Percentiles rank a stretch among this genome's conserved stretches.
These are phyloP conservation scores for Candida boidinii DNA, from an alignment of 805 yeast species.

Conservation along the genomic window DNA sequence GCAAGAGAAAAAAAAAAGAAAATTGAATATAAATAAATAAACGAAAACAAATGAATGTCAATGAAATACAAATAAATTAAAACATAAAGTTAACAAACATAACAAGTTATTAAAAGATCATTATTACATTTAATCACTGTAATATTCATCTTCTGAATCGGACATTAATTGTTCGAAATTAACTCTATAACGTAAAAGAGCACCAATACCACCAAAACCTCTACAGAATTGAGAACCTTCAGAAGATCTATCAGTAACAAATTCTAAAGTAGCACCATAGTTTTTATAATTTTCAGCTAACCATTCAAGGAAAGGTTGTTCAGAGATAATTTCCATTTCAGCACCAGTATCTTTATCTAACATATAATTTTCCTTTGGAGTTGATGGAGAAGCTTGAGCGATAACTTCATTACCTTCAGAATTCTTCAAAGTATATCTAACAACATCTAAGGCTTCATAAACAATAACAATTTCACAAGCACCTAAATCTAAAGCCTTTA, in stretches of 20 bases:
- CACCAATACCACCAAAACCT: conserved; percentile 99
- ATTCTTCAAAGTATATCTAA: conserved; percentile 80
- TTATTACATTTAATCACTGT: conserved; percentile 33
- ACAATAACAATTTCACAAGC: conserved; percentile 92
- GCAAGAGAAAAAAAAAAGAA: conserved; percentile 2
- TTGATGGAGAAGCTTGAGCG: conserved; percentile 63
- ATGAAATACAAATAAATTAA: conserved; percentile 1
- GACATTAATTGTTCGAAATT: conserved; percentile 93
- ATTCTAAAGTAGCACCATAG: conserved; percentile 93
- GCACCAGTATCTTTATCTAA: conserved; percentile 79
- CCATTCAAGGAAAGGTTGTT: conserved; percentile 90
- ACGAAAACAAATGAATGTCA: conserved; percentile 1
- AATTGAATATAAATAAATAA: conserved; percentile 1
- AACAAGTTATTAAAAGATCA: conserved; percentile 3
- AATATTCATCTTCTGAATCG: conserved; percentile 81
- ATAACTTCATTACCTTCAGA: conserved; percentile 70
- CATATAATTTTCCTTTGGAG: conserved; percentile 67
- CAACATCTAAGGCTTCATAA: conserved; percentile 79
- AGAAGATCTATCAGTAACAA: conserved; percentile 91
- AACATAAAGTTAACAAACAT: conserved; percentile 1
- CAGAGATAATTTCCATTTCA: conserved; percentile 85
- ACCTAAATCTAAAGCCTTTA: conserved; percentile 94
- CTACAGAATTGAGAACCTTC: conserved; percentile 98
- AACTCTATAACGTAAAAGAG: conserved; percentile 89
- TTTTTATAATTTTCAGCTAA: conserved; percentile 91